Evolutionary conservation across 306 rosid genomes (phyloP).

Genomic region (Hippophae gyantsensis): DNA sequence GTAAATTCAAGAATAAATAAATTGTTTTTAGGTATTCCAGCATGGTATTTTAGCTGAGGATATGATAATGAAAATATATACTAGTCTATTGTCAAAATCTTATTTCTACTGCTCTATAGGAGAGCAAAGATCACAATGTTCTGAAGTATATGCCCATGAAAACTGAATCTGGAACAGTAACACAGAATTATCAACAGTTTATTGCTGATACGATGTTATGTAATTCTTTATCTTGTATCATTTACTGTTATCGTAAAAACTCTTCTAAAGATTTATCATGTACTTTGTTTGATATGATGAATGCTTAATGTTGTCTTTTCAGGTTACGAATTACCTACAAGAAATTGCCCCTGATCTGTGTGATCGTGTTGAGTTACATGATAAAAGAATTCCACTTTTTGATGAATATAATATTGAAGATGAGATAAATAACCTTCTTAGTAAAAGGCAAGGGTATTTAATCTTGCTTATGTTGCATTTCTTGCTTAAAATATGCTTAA

Average conservation of each 20-base stretch:
- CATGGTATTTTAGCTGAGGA: too few relatives aligned
- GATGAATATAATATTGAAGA: conserved; percentile 84
- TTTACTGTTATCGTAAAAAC: conserved; percentile 2
- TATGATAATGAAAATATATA: too few relatives aligned
- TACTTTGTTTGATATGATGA: conserved; percentile 4
- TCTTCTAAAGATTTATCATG: conserved; percentile 14
- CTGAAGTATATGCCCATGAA: too few relatives aligned
- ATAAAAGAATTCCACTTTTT: conserved; percentile 72
- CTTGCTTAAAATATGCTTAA: conserved; percentile 5
- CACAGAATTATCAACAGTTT: background rate
- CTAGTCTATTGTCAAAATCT: too few relatives aligned
- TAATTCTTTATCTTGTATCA: conserved; percentile 4
- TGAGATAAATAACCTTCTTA: conserved; percentile 76
- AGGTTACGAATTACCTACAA: conserved; percentile 97
- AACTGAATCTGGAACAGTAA: background rate
- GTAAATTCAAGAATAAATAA: too few relatives aligned
- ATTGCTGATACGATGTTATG: background rate
- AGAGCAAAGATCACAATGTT: too few relatives aligned
- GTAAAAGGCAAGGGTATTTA: conserved; percentile 55
- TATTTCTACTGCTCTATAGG: too few relatives aligned
- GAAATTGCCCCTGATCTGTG: conserved; percentile 94
- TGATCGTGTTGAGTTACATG: conserved; percentile 70
- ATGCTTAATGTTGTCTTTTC: conserved; percentile 19
- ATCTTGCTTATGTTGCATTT: conserved; percentile 15
- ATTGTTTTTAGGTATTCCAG: too few relatives aligned